These are phyloP conservation scores for Lyophyllum decastes DNA, from an alignment of 768 basidiomycete species.

Conservation along the genomic window DNA sequence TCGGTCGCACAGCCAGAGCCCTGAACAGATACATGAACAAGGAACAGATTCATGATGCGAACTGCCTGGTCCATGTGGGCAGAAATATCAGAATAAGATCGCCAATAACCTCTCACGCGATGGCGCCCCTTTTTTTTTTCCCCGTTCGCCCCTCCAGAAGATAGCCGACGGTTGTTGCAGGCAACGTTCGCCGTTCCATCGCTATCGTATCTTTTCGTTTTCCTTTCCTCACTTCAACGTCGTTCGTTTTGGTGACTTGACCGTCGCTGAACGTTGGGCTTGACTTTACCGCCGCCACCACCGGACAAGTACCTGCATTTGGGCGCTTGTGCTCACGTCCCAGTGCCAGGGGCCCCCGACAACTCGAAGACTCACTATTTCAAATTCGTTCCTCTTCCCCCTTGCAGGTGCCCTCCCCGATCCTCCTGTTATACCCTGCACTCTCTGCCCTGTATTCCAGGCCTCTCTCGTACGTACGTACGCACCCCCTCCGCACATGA, in stretches of 20 bases:
- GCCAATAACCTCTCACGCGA: neutral
- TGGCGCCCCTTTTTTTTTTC: neutral
- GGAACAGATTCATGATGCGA: neutral
- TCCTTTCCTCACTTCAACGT: neutral
- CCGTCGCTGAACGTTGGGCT: neutral
- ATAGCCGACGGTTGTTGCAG: constrained; percentile 9
- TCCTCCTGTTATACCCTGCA: too few species aligned
- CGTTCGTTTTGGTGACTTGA: neutral
- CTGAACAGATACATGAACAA: neutral
- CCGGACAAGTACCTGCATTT: neutral
- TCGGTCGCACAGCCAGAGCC: neutral
- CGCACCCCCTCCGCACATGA: too few species aligned
- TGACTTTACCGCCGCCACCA: neutral
- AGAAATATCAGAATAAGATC: neutral
- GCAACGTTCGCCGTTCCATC: neutral
- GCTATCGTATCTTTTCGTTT: neutral
- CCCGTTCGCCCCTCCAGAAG: too few species aligned
- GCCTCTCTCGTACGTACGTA: too few species aligned
- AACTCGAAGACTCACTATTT: neutral
- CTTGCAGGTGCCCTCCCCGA: neutral
- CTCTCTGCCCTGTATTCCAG: too few species aligned
- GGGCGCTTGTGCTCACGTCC: constrained; percentile 2
- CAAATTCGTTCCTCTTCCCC: neutral
- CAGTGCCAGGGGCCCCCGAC: neutral
- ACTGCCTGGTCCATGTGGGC: neutral